phyloP scores from a whole-genome alignment of 2,329 filamentous ascomycete species.

The Diatrype stigma region DNA sequence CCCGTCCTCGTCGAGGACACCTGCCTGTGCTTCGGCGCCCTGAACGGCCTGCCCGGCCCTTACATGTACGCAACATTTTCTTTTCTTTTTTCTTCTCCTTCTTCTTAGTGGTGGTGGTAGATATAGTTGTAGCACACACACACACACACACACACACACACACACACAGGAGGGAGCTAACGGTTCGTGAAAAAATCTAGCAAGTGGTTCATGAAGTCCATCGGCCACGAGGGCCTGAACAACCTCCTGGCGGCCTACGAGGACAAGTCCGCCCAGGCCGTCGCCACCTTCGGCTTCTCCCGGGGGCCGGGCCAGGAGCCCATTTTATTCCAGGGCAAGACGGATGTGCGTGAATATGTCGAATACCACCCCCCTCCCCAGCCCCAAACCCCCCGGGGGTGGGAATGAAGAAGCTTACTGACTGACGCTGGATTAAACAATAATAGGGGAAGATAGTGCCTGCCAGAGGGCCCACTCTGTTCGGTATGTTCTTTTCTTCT shows the following conservation, averaged over 20 bases:
- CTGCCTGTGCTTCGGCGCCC: constrained; percentile 84
- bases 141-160: background rate
- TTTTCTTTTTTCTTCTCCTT: background rate
- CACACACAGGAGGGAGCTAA: background rate
- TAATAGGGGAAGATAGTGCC: constrained; percentile 71
- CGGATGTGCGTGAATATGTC: constrained; percentile 57
- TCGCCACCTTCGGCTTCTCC: constrained; percentile 94
- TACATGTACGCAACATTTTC: constrained; percentile 69
- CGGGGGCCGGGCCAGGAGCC: constrained; percentile 79
- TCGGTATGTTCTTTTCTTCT: too few relatives aligned
- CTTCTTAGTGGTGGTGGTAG: background rate
- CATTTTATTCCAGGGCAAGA: constrained; percentile 87
- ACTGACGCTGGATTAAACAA: background rate
- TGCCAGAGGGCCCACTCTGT: constrained; percentile 72
- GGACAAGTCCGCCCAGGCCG: constrained; percentile 87
- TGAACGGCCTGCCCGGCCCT: constrained; percentile 86
- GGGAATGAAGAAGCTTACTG: background rate
- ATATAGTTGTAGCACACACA: too few relatives aligned
- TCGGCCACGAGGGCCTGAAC: constrained; percentile 83
- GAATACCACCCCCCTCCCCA: background rate
- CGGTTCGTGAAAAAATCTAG: too few relatives aligned
- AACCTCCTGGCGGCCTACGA: constrained; percentile 84
- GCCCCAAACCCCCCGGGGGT: too few relatives aligned
- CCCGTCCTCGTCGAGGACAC: constrained; percentile 96
- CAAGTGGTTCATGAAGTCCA: constrained; percentile 85